These are phyloP conservation scores for Alternaria tenuissima DNA, from an alignment of 2,329 filamentous ascomycete species.

Conservation along the genomic window DNA sequence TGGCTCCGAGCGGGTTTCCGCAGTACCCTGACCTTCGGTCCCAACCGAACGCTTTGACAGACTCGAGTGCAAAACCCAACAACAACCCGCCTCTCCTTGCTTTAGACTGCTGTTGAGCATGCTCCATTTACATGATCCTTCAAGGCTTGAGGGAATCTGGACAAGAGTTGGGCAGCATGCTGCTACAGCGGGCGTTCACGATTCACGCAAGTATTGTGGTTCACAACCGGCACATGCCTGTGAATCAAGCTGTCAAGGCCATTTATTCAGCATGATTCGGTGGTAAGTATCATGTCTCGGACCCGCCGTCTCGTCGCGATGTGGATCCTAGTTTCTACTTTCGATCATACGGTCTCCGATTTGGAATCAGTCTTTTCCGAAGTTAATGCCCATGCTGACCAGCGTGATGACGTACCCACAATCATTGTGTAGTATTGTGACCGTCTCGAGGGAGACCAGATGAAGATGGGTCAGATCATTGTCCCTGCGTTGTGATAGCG, in stretches of 20 bases:
- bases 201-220: background rate
- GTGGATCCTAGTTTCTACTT: conserved; percentile 30
- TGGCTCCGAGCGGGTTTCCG: conserved; percentile 38
- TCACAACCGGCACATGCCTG: conserved; percentile 8
- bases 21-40: conserved; percentile 36
- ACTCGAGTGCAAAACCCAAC: conserved; percentile 13
- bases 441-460: conserved; percentile 23
- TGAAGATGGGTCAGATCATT: conserved; percentile 23
- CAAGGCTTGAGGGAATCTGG: background rate
- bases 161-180: conserved; percentile 8
- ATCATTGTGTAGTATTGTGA: conserved; percentile 12
- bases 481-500: conserved; percentile 35
- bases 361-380: conserved; percentile 20
- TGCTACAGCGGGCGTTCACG: background rate
- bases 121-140: conserved; percentile 1
- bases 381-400: conserved; percentile 22
- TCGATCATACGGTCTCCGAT: conserved; percentile 26
- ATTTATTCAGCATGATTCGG: conserved; percentile 31
- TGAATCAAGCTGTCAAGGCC: conserved; percentile 22
- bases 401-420: conserved; percentile 25
- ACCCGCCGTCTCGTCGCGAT: conserved; percentile 25
- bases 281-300: conserved; percentile 21
- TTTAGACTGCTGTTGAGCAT: background rate
- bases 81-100: conserved; percentile 11
- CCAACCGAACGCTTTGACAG: conserved; percentile 30